Percentiles rank a stretch among this genome's conserved stretches.
Evolutionary conservation across 2,329 filamentous ascomycete genomes (phyloP).

Genomic region (Alternaria brassicae): DNA sequence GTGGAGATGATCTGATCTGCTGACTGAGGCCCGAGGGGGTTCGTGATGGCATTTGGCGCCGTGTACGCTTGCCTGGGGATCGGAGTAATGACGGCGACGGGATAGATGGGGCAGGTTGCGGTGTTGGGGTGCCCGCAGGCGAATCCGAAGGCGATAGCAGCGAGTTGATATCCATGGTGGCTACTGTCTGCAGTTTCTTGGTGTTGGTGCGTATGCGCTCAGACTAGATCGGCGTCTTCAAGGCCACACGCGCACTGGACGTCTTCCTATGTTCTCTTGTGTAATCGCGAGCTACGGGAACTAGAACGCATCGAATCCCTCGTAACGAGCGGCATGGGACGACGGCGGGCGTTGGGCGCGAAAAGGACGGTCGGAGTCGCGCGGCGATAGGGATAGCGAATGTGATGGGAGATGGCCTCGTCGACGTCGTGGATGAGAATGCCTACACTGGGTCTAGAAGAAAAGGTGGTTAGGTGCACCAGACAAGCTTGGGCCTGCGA

Average conservation of each 20-base stretch:
- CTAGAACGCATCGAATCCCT: constrained; percentile 21
- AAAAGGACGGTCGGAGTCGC: constrained; percentile 14
- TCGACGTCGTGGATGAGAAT: constrained; percentile 21
- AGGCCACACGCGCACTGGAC: constrained; percentile 7
- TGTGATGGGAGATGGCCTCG: constrained; percentile 19
- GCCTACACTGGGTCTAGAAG: constrained; percentile 23
- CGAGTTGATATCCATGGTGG: constrained; percentile 58
- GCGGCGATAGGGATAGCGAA: constrained; percentile 19
- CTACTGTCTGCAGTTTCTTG: neutral
- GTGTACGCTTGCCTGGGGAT: constrained; percentile 43
- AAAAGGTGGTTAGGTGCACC: constrained; percentile 33
- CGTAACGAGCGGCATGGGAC: constrained; percentile 34
- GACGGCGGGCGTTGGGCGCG: constrained; percentile 19
- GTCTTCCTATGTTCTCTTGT: constrained; percentile 9
- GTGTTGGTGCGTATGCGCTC: constrained; percentile 5
- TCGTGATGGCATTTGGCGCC: constrained; percentile 47
- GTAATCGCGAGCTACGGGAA: constrained; percentile 25
- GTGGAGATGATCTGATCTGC: constrained; percentile 47
- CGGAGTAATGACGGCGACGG: constrained; percentile 36
- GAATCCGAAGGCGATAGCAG: constrained; percentile 58
- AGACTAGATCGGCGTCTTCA: neutral
- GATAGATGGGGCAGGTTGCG: constrained; percentile 34
- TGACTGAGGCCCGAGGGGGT: constrained; percentile 56
- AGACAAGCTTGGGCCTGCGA: constrained; percentile 33
- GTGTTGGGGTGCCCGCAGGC: constrained; percentile 48